Evolutionary conservation across 768 basidiomycete genomes (phyloP), one percentile per base, ranked within the genome.

Genomic region (Calocera cornea): DNA sequence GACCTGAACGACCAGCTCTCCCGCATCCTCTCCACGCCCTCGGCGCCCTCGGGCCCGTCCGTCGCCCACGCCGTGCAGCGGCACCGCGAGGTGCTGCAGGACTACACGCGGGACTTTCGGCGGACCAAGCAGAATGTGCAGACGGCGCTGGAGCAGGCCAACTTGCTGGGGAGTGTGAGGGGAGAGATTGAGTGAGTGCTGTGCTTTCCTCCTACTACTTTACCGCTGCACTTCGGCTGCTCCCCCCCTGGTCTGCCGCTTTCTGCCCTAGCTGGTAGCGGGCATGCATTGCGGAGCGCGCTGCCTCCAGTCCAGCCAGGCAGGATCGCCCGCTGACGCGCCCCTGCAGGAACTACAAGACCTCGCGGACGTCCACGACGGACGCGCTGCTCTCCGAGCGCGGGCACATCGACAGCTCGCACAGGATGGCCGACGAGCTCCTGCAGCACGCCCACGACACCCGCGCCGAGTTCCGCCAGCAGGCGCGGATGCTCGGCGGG

Each of bases 371-470:
- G 5, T 88, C 90, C 19, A 84, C 89, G 16, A 86, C 90, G 0
- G 97, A 98, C 71, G 84, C 90, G 5, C 78, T 99, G 41, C 80
- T 99, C 31, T 86, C 87, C 27, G 97, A 99, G 77, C 83, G 97
- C 50, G 84, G 88, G 2, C 84, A 86, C 69, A 95, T 98, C 68
- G 95, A 97, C 77, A 90, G 86, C 70, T 92, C 90, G 27, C 95
- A 98, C 78, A 81, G 85, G 67, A 97, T 98, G 95, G 89, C 92
- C 22, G 95, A 98, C 74, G 89, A 89, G 44, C 82, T 95, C 36
- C 80, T 99, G 29, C 84, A 89, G 94, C 97, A 98, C 85, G 97
- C 95, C 33, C 95, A 97, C 74, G 97, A 93, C 74, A 97, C 95
- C 1, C 87, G 97, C 34, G 85, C 91, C 24, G 95, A 97, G 77